Conservation (phyloP, 1,284 basidiomycete genomes). For the Cryptococcus sp. region DNA sequence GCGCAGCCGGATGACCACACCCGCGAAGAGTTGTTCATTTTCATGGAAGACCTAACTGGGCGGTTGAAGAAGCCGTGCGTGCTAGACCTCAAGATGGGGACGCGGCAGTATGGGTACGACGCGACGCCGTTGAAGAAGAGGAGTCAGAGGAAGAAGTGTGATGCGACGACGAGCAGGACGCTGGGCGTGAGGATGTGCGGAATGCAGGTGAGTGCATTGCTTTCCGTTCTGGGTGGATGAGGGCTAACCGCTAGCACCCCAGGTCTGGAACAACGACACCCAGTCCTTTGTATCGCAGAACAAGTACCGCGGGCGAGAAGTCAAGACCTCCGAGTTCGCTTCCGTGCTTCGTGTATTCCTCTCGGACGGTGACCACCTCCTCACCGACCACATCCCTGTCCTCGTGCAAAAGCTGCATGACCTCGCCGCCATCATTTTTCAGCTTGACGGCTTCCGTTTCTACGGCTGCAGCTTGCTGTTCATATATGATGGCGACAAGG, state of each 20-base stretch:
- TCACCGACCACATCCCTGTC: constrained; percentile 87
- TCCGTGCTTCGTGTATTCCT: constrained; percentile 79
- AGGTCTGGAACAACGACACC: constrained; percentile 86
- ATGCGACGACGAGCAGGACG: constrained; percentile 85
- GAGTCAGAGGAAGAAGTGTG: constrained; percentile 97
- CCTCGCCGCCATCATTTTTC: constrained; percentile 85
- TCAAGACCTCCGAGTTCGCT: constrained; percentile 80
- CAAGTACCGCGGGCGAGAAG: constrained; percentile 92
- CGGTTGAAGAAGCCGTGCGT: constrained; percentile 92
- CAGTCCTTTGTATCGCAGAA: constrained; percentile 87
- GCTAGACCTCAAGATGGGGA: constrained; percentile 98
- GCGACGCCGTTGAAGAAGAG: constrained; percentile 90
- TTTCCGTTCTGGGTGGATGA: neutral
- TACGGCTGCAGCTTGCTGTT: constrained; percentile 96
- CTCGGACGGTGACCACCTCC: constrained; percentile 73
- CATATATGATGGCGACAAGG: constrained; percentile 94
- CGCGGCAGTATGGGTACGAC: constrained; percentile 95
- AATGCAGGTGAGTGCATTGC: constrained; percentile 76
- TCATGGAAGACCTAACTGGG: constrained; percentile 98
- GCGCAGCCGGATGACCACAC: constrained; percentile 53
- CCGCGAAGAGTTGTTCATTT: constrained; percentile 93
- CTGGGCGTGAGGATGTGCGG: constrained; percentile 93
- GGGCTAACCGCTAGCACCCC: neutral
- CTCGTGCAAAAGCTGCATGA: constrained; percentile 89
- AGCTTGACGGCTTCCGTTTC: constrained; percentile 89